Evolutionary conservation across 2,329 filamentous ascomycete genomes (phyloP).

Genomic region (Epichloe festucae): DNA sequence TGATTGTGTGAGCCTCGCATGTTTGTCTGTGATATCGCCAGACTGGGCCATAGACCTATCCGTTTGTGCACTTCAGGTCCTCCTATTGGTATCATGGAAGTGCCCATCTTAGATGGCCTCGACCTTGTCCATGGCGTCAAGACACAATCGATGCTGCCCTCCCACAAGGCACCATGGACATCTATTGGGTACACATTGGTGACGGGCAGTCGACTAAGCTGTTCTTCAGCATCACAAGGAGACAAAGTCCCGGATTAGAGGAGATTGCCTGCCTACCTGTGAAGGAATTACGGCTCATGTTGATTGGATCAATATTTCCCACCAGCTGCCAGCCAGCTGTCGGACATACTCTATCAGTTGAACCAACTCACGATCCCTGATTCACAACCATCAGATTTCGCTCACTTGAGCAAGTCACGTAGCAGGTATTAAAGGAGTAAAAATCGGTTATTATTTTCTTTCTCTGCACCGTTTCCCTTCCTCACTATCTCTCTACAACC

Average conservation of each 20-base stretch:
- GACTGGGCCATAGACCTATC: background rate
- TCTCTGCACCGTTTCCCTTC: too few species aligned
- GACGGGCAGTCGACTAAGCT: background rate
- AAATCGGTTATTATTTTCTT: background rate
- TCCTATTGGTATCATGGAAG: background rate
- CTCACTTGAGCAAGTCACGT: constrained; percentile 1
- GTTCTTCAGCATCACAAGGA: background rate
- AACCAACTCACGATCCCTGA: background rate
- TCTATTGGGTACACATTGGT: background rate
- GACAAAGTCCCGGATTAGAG: background rate
- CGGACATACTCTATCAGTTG: constrained; percentile 1
- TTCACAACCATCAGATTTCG: constrained; percentile 1
- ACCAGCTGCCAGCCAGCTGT: constrained; percentile 5
- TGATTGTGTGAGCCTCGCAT: constrained; percentile 1
- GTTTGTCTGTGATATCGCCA: background rate
- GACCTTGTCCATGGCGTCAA: background rate
- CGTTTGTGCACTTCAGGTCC: background rate
- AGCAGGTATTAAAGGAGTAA: background rate
- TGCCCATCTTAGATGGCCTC: background rate
- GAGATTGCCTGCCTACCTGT: background rate
- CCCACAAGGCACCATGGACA: background rate
- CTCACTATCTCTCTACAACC: too few species aligned
- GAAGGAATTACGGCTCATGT: background rate
- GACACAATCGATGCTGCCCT: background rate
- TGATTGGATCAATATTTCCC: background rate